Percentiles rank a stretch among this genome's conserved stretches.
Conservation (phyloP, 2,329 filamentous ascomycete genomes). For the Pseudogymnoascus sp. region DNA sequence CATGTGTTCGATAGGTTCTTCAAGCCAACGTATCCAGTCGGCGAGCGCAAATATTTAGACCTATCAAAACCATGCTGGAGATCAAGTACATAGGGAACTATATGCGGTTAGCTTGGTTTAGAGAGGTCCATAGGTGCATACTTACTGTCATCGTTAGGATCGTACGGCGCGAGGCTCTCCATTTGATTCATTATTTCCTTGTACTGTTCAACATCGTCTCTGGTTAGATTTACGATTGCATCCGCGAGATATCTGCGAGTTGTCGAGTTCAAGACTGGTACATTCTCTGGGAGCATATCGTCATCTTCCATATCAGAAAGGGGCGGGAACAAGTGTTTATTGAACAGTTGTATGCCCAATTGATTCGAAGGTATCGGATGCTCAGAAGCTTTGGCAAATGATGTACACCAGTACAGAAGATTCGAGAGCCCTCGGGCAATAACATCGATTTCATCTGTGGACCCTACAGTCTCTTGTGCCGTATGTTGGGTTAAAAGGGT, state of each 20-base stretch:
- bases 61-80: conserved; percentile 57
- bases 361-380: conserved; percentile 12
- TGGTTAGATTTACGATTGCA: conserved; percentile 50
- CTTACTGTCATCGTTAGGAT: conserved; percentile 35
- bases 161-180: conserved; percentile 44
- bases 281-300: conserved; percentile 21
- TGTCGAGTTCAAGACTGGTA: conserved; percentile 44
- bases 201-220: conserved; percentile 43
- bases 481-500: conserved; percentile 33
- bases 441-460: conserved; percentile 27
- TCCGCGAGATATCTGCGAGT: conserved; percentile 55
- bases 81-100: conserved; percentile 53
- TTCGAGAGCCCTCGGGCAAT: conserved; percentile 32
- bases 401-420: conserved; percentile 29
- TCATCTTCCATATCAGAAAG: conserved; percentile 29
- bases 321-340: conserved; percentile 59
- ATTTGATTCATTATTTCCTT: conserved; percentile 45
- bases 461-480: conserved; percentile 33
- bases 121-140: conserved; percentile 14
- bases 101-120: conserved; percentile 20
- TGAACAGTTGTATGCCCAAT: conserved; percentile 48
- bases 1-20: conserved; percentile 92
- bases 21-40: conserved; percentile 81
- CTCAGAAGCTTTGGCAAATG: conserved; percentile 21
- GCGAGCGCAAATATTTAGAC: conserved; percentile 60